Base-by-base conservation (phyloP, 2,329 filamentous ascomycete species). In the Trichophyton schoenleinii region DNA sequence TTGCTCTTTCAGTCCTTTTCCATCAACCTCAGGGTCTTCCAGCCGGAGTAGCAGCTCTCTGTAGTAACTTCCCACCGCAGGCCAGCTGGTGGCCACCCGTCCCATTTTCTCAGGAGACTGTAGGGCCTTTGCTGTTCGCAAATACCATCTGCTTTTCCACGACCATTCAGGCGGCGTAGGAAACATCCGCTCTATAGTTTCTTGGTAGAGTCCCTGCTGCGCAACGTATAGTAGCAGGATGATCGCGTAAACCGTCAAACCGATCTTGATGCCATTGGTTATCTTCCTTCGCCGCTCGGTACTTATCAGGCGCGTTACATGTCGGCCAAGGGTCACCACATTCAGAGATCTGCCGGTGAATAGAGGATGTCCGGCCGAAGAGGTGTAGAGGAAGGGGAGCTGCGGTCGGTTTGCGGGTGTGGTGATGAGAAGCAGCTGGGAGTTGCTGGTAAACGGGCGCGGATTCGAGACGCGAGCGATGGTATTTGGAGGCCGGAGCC, bases 101-200 rank as follows among this genome's bases (percentile, higher is more conserved):
- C 25, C 11, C 7, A 25, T 22, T 46, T 48, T 77, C 9, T 82
- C 79, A 13, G 80, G 79, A 49, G 84, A 79, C 64, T 83, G 81
- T 58, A 81, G 79, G 60, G 81, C 81, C 67, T 80, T 79, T 3
- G 87, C 87, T 58, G 82, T 81, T 46, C 89, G 82, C 64, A 88
- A 80, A 44, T 80, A 78, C 74, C 87, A 83, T 25, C 90, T 80
- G 53, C 87, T 89, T 65, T 83, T 75, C 72, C 85, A 87, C 0
- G 78, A 78, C 90, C 91, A 96, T 71, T 95, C 91, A 28, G 83
- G 81, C 0, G 92, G 91, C 0, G 89, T 91, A 0, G 91, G 91
- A 70, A 86, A 89, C 59, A 82, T 78, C 57, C 86, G 81, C 75
- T 96, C 91, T 52, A 89, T 78, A 63, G 80, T 77, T 73, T 95